Evolutionary conservation across 2,329 filamentous ascomycete genomes (phyloP), one percentile per base, ranked within the genome.

Genomic region (Penicillium vulpinum): DNA sequence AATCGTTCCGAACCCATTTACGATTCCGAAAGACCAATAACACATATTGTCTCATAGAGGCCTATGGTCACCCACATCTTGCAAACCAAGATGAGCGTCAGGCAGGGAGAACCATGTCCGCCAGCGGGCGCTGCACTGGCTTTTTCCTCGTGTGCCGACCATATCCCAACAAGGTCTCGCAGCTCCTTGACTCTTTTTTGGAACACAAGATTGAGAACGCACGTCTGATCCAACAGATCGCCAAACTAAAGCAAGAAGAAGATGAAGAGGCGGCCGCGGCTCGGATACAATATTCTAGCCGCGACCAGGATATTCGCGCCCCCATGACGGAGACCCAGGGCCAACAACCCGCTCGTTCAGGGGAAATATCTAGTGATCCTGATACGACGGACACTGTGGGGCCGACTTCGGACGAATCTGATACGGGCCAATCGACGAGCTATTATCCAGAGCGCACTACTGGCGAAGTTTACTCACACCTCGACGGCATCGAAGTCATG

Each of bases 171-270:
- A 92, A 90, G 76, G 96, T 93, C 70, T 88, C 91, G 1, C 85
- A 85, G 4, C 81, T 97, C 11, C 81, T 97, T 21, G 92, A 97
- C 75, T 95, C 92, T 0, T 97, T 97, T 68, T 81, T 97, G 28
- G 93, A 97, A 73, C 92, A 97, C 78, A 97, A 97, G 75, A 93
- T 96, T 53, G 93, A 97, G 73, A 96, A 97, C 68, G 92, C 96
- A 77, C 85, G 92, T 5, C 76, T 97, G 47, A 87, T 86, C 67
- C 89, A 91, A 66, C 86, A 91, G 41, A 96, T 97, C 60, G 87
- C 88, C 18, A 91, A 95, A 75, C 80, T 97, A 53, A 90, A 90
- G 64, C 83, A 85, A 59, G 93, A 97, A 73, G 93, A 97, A 73
- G 86, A 88, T 55, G 90, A 92, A 53, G 92, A 95, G 59, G 81